Base-by-base conservation (phyloP, 2,329 filamentous ascomycete genomes). In the Nemania sp. region DNA sequence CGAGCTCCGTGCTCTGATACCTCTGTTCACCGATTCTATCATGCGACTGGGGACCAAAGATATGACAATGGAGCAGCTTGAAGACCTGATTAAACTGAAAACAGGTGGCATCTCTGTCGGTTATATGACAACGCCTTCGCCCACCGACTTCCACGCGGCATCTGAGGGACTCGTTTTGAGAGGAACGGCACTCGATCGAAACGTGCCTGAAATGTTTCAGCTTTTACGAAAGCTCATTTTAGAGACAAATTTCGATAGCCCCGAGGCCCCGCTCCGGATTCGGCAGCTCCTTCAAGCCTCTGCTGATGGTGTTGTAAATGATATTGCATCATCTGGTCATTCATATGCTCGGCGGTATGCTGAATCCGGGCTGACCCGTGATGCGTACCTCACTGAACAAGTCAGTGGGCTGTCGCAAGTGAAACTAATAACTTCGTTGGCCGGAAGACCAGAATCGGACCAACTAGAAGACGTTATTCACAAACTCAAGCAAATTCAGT, bases 81-180 rank as follows among this genome's bases (percentile, higher is more conserved):
- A 99, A 72, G 94, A 97, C 67, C 74, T 92, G 50, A 97, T 99
- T 71, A 97, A 97, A 72, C 80, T 97, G 24, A 96, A 95, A 75
- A 97, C 94, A 1, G 94, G 94, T 17, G 94, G 94, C 8, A 83
- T 99, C 31, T 89, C 86, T 2, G 86, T 95, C 14, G 86, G 88
- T 1, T 92, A 96, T 63, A 89, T 95, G 72, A 83, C 88, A n/a
- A 86, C 88, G 0, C 83, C 92, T 0, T 91, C 86, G 2, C 90
- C 93, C 0, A 80, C 80, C 1, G 83, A 93, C 61, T 84, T 90
- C 49, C 79, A 81, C 24, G 77, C 81, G 22, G 88, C 86, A 7
- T 85, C 82, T 15, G 94, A 99, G 72, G 94, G 94, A 0, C 76
- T 99, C 22, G 83, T 88, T 11, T 86, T 97, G 51, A 86, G 86